Evolutionary conservation across 441 rosid species (phyloP), one percentile per base, ranked within the genome.

Genomic region (Populus trichocarpa): DNA sequence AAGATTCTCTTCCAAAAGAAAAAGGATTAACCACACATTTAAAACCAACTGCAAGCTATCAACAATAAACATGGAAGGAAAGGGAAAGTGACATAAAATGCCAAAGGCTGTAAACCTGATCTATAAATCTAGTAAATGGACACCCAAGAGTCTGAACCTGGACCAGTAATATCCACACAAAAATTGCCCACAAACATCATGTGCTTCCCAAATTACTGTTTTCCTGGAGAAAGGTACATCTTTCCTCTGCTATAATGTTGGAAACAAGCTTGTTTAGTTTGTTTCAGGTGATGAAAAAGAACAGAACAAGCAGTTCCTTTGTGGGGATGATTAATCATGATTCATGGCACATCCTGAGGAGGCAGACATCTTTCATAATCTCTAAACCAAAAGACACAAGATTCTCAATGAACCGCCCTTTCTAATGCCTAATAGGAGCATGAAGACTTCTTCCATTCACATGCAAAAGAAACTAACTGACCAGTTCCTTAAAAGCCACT

Each of bases 1-100:
- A 67, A 68, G 65, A 36, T 36, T 40, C 69, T 66, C 50, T 75
- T 42, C 64, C 69, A 66, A 42, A 69, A 30, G 77, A 67, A 66
- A 66, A 66, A 8, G 53, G n/a, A 20, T 42, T 36, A 22, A 40
- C 10, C 1, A 8, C 40, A 11, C 11, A 28, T 26, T 20, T 6
- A 74, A 3, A 64, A 28, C 33, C 23, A 63, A 36, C 28, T 11
- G 46, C 50, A 30, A 14, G 12, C 22, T 35, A 65, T 10, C 40
- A 42, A 75, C 64, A 75, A 75, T 25, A 25, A 22, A 73, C 32
- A 36, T 12, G 40, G 18, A 74, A 53, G 18, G 61, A 20, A 38
- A 36, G 25, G 35, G 25, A 65, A n/a, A 6, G 28, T 13, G 70
- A 46, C 7, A 8, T 74, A 61, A 33, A 16, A 67, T 5, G 13